Base-by-base conservation (phyloP, 106 monocot genomes). In the Ottelia alismoides region DNA sequence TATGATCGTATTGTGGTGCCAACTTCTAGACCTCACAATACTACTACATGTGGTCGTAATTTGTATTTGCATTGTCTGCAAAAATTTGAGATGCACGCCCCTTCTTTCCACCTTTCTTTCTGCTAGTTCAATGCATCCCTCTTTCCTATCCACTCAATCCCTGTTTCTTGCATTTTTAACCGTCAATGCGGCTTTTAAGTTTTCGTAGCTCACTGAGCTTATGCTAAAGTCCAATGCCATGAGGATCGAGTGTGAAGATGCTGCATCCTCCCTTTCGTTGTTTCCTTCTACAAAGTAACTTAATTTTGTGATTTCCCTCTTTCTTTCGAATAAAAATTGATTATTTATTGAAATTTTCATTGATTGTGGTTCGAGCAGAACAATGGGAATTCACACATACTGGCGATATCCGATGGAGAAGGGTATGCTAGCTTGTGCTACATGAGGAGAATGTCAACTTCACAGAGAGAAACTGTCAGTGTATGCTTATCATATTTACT, bases 321-420 rank as follows among this genome's bases (percentile, higher is more conserved):
- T 31, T 19, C 18, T 20, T 23, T 55, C 2, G 6, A 17, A 43
- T 14, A 57, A 49, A 29, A 19, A 6, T 40, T 32, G 49, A 6
- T n/a, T 56, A n/a, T 60, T n/a, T 28, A 28, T 43, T 12, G 30
- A 14, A 31, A 17, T 25, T 20, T 51, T 25, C 27, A 17, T 45
- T 27, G 3, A 28, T 51, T 67, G 27, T 19, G 59, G 52, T 55
- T 19, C 45, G 22, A 20, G 30, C 57, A 83, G 82, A 61, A 56
- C 2, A 61, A 52, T 19, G 22, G 48, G 27, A 75, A 30, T 20
- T 78, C 69, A 29, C 66, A 86, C 52, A 52, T 98, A 49, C 82
- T 98, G 44, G 98, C 90, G 7, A 82, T 82, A 16, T 76, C 85
- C 5, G 98, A 90, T 48, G 98, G 90, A 67, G 98, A 98, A 20